Evolutionary conservation across 331 rosid genomes (phyloP), one percentile per base, ranked within the genome.

Genomic region (Rhamnella rubrinervis): DNA sequence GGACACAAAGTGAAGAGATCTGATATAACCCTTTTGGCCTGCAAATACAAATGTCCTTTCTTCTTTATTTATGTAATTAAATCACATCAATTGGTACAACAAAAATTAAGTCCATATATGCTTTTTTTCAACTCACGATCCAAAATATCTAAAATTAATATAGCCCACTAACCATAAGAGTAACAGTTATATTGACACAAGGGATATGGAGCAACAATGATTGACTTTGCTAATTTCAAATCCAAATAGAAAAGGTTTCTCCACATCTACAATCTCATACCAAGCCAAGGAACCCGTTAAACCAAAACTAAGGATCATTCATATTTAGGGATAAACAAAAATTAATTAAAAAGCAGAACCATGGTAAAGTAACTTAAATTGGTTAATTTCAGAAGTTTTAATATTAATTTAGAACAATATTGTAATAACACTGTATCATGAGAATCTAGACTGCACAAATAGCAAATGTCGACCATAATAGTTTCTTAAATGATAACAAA

Each of bases 1-100:
- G 87, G 92, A 78, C 89, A 87, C 72, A 92, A 72, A 35, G 50
- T 23, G 71, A 89, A 88, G 20, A 92, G 76, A 23, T 84, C 61
- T 17, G 51, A 64, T 26, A 86, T 0, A 51, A 86, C 44, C 40
- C 39, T 21, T 75, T 44, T 47, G 25, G 77, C 70, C 97, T 88
- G 81, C 85, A 83, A 56, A 13, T 41, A 68, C 66, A 69, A 72
- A 61, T 28, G 67, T 41, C 20, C 14, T n/a, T n/a, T n/a, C n/a
- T 56, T 55, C 71, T 49, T 66, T 67, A 16, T 49, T 66, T 67
- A 16, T 60, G 37, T 31, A 66, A 55, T 39, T 55, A 14, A 57
- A 39, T 63, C 41, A 59, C 25, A 55, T 20, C 35, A 68, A 40
- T 31, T 49, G 18, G n/a, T 50, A 4, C 12, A 66, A 74, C 31